Evolutionary conservation across 2,329 filamentous ascomycete species (phyloP).

Genomic region (Ambrosiella xylebori): DNA sequence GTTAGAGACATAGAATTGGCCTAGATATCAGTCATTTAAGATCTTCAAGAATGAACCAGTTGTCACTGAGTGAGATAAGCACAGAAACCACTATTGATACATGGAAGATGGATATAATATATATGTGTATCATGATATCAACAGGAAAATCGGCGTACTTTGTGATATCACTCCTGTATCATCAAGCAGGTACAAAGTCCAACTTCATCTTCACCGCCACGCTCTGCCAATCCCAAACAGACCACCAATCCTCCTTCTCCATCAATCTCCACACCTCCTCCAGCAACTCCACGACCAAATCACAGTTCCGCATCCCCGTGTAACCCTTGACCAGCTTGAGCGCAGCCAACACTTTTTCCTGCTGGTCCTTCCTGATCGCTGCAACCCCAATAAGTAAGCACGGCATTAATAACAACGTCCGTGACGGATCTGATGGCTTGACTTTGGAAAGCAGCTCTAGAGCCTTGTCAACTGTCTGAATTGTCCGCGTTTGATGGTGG

Average conservation of each 20-base stretch:
- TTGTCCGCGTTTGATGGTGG: slow-evolving; percentile 19
- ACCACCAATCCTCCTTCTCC: slow-evolving; percentile 37
- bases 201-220: slow-evolving; percentile 35
- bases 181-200: slow-evolving; percentile 36
- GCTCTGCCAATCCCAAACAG: slow-evolving; percentile 48
- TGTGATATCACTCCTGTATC: neutral
- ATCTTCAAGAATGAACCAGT: too few relatives aligned
- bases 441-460: slow-evolving; percentile 37
- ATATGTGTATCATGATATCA: too few relatives aligned
- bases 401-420: slow-evolving; percentile 42
- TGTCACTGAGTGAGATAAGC: too few relatives aligned
- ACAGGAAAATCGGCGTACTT: too few relatives aligned
- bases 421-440: slow-evolving; percentile 37
- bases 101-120: too few relatives aligned
- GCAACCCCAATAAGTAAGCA: slow-evolving; percentile 44
- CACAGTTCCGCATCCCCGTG: slow-evolving; percentile 41
- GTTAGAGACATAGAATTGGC: slow-evolving; percentile 14
- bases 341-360: slow-evolving; percentile 33
- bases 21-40: too few relatives aligned
- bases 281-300: slow-evolving; percentile 35
- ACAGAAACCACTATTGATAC: too few relatives aligned
- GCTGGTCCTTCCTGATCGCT: slow-evolving; percentile 35
- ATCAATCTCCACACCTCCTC: slow-evolving; percentile 43
- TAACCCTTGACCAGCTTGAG: slow-evolving; percentile 37
- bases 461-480: slow-evolving; percentile 37